These are phyloP conservation scores for Neodidymelliopsis sp. DNA, from an alignment of 2,329 filamentous ascomycete species.

Conservation along the genomic window DNA sequence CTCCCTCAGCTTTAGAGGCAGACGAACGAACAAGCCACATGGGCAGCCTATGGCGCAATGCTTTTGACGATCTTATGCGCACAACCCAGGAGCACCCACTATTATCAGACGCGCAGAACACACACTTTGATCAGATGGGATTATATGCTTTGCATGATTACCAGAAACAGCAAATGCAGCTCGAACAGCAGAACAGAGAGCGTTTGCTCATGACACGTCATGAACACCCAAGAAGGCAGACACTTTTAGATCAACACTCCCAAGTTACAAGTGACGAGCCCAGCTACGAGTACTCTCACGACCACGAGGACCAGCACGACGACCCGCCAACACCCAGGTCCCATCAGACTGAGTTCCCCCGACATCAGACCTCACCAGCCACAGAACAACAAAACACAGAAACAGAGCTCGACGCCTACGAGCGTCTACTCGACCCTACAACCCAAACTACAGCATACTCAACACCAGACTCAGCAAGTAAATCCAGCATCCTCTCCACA, in stretches of 20 bases:
- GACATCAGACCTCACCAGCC: not conserved
- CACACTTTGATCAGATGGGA: constrained; percentile 23
- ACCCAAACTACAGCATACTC: not conserved
- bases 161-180: constrained; percentile 3
- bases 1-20: constrained; percentile 62
- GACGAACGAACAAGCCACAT: constrained; percentile 48
- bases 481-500: constrained; percentile 59
- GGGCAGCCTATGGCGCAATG: constrained; percentile 60
- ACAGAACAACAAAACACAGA: not conserved
- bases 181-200: constrained; percentile 3
- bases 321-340: constrained; percentile 41
- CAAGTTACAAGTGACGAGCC: constrained; percentile 34
- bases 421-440: constrained; percentile 54
- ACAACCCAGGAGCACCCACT: constrained; percentile 33
- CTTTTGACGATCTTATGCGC: constrained; percentile 66
- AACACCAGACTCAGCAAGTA: constrained; percentile 1
- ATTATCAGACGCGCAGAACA: constrained; percentile 12
- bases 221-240: not conserved
- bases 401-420: constrained; percentile 63
- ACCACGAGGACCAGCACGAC: constrained; percentile 45
- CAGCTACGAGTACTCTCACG: constrained; percentile 43
- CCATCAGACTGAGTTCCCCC: constrained; percentile 17
- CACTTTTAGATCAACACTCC: not conserved
- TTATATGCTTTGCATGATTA: constrained; percentile 9
- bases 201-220: not conserved